phyloP scores from a whole-genome alignment of 768 basidiomycete genomes.

The Boletus coccyginus region DNA sequence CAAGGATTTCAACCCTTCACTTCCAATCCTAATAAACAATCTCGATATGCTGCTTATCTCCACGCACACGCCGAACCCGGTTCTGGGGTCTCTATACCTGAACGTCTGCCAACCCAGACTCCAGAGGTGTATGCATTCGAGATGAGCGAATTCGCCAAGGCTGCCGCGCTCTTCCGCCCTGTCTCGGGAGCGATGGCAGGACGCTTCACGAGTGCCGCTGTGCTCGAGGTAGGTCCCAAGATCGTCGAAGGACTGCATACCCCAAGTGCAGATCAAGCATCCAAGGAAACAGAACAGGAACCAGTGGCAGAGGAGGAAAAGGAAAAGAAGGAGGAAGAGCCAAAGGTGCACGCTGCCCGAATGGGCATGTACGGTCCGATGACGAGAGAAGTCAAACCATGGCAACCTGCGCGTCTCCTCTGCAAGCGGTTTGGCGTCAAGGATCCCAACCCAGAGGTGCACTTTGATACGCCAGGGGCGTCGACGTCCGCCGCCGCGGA shows the following conservation, averaged over 20 bases:
- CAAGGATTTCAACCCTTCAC: slow-evolving; percentile 89
- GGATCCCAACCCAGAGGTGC: slow-evolving; percentile 70
- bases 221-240: slow-evolving; percentile 64
- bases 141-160: slow-evolving; percentile 80
- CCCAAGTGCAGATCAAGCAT: slow-evolving; percentile 39
- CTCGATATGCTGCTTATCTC: slow-evolving; percentile 82
- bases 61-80: slow-evolving; percentile 59
- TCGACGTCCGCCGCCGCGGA: slow-evolving; percentile 21
- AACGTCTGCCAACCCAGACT: slow-evolving; percentile 54
- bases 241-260: slow-evolving; percentile 67
- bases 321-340: slow-evolving; percentile 58
- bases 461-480: slow-evolving; percentile 30
- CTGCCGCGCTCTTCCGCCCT: slow-evolving; percentile 89
- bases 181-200: slow-evolving; percentile 90
- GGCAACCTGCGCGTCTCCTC: slow-evolving; percentile 81
- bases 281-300: slow-evolving; percentile 42
- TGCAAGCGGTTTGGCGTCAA: slow-evolving; percentile 94
- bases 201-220: slow-evolving; percentile 82
- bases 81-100: slow-evolving; percentile 44
- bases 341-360: slow-evolving; percentile 77
- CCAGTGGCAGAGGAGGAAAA: slow-evolving; percentile 37
- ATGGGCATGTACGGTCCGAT: slow-evolving; percentile 88
- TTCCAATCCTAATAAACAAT: slow-evolving; percentile 72
- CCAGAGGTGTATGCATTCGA: slow-evolving; percentile 77
- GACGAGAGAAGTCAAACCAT: slow-evolving; percentile 71